Evolutionary conservation across 352 stramenopile species (phyloP), one percentile per base, ranked within the genome.

Genomic region (Phytophthora nicotianae): DNA sequence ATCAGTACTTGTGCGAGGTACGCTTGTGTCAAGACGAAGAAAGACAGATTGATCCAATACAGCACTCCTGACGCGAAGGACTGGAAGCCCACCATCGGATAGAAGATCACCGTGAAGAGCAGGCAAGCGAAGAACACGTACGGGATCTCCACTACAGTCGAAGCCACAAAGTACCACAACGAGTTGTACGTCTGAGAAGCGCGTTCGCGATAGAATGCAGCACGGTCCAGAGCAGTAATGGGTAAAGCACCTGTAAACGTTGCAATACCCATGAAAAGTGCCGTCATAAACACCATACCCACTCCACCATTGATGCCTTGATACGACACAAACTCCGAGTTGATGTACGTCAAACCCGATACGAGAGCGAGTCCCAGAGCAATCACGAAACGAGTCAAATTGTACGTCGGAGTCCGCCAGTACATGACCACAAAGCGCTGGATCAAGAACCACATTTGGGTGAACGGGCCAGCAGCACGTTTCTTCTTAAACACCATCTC

Each of bases 341-440:
- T 43, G 37, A 43, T 43, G 37, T 43, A 43, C 37, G 37, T 43
- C 11, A 43, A 16, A 2, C 37, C 37, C 37, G 37, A 43, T 2
- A 43, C 37, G 16, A 43, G 37, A 43, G 37, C 37, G 11, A 43
- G 77, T 0, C 86, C 49, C 7, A 77, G 33, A 21, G 70, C 81
- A 11, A 96, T 74, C 14, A 80, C 65, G 3, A 91, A 69, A 4
- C 90, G 78, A 4, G 82, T 81, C 8, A 90, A 50, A 70, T 95
- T 96, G 70, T 97, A 97, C 50, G 74, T 75, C 29, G 89, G 86
- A 14, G 77, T 91, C 14, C 91, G 77, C 81, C 80, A 97, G 60
- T 83, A 82, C 11, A 58, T 46, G 14, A 62, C 55, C 35, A 61
- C 43, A 17, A 74, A 76, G 16, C 70, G 70, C 19, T 55, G 58